These are phyloP conservation scores for Pythium phragmitis DNA, from an alignment of 352 stramenopile species.

Conservation along the genomic window DNA sequence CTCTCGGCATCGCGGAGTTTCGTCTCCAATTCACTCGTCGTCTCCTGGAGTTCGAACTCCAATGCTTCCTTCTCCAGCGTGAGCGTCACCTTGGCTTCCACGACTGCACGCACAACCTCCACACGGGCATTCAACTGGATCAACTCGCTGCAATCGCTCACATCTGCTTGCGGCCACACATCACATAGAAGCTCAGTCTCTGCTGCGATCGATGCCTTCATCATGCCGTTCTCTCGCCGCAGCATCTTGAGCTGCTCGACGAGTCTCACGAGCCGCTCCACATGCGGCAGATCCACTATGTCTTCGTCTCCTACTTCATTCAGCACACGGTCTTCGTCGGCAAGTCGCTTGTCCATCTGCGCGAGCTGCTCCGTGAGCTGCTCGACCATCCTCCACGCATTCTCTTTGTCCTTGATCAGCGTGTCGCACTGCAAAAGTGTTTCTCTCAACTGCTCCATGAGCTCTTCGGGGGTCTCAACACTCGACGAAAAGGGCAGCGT, in stretches of 20 bases:
- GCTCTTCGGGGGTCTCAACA: constrained; percentile 25
- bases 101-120: neutral
- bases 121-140: neutral
- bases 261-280: constrained; percentile 32
- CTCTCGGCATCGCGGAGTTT: neutral
- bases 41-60: neutral
- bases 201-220: constrained; percentile 12
- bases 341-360: constrained; percentile 18
- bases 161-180: neutral
- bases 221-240: constrained; percentile 4
- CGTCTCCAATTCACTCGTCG: neutral
- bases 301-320: constrained; percentile 14
- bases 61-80: neutral
- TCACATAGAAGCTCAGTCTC: constrained; percentile 10
- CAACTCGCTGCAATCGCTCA: neutral
- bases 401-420: constrained; percentile 10
- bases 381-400: constrained; percentile 19
- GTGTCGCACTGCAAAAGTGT: constrained; percentile 21
- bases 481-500: constrained; percentile 37
- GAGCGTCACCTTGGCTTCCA: constrained; percentile 3
- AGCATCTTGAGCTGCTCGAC: constrained; percentile 27
- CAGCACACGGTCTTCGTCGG: constrained; percentile 32
- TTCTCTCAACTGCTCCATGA: constrained; percentile 39
- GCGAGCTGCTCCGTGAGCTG: constrained; percentile 21
- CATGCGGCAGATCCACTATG: neutral